These are phyloP conservation scores for Eucalyptus tenuipes DNA, from an alignment of 345 rosid species.

Conservation along the genomic window DNA sequence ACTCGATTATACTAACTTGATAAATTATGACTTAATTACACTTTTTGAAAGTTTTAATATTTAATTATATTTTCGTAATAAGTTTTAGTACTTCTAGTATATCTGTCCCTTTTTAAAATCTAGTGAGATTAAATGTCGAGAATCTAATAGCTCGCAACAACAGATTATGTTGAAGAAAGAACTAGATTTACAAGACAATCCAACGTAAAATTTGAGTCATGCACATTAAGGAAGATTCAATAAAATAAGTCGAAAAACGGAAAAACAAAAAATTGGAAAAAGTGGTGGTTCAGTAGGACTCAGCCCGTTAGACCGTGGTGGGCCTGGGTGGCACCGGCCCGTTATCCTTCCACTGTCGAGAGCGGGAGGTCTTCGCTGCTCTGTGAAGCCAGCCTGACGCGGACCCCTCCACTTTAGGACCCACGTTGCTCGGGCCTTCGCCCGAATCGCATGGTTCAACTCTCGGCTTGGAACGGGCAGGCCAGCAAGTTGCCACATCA, in stretches of 20 bases:
- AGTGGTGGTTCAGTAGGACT: neutral
- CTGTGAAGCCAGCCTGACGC: conserved; percentile 47
- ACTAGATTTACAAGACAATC: no score
- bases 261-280: neutral
- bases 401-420: conserved; percentile 10
- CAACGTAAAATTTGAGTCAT: no score
- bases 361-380: conserved; percentile 32
- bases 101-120: no score
- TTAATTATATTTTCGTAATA: no score
- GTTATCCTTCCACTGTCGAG: conserved; percentile 27
- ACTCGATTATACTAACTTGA: no score
- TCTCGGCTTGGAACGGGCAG: conserved; percentile 25
- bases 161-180: no score
- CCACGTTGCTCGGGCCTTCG: neutral
- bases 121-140: no score
- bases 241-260: no score
- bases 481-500: neutral
- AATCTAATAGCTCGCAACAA: no score
- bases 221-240: no score
- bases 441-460: neutral
- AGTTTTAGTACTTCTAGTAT: no score
- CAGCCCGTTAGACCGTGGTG: neutral
- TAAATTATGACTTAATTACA: no score
- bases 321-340: neutral
- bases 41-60: fast-evolving